These are phyloP conservation scores for Thraustochytrium sp. DNA, from an alignment of 352 stramenopile species.

Conservation along the genomic window DNA sequence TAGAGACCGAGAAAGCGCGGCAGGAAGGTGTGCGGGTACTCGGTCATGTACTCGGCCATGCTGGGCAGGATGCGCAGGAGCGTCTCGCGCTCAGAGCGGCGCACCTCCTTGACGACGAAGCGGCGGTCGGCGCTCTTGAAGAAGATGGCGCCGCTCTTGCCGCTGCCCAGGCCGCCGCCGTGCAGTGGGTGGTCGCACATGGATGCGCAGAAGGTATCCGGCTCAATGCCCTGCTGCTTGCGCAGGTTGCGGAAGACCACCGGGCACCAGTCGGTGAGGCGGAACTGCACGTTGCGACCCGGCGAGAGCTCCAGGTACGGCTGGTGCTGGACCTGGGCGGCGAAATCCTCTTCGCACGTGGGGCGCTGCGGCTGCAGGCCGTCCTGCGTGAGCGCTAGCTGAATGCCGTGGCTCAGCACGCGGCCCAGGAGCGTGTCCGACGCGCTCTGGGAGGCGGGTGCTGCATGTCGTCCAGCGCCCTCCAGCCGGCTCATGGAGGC, in stretches of 20 bases:
- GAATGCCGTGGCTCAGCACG: slow-evolving; percentile 23
- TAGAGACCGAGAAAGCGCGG: slow-evolving; percentile 43
- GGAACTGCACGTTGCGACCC: not conserved
- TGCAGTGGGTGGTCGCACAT: not conserved
- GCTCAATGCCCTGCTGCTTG: not conserved
- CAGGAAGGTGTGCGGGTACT: not conserved
- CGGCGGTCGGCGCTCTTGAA: slow-evolving; percentile 4
- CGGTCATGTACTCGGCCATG: not conserved
- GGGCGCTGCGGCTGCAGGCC: not conserved
- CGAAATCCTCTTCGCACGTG: not conserved
- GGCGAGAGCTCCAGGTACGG: slow-evolving; percentile 7
- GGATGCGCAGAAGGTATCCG: not conserved
- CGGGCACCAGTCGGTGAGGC: slow-evolving; percentile 26
- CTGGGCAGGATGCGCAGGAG: slow-evolving; percentile 10
- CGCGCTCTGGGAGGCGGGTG: not conserved
- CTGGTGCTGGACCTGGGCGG: not conserved
- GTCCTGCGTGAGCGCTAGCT: slow-evolving; percentile 18
- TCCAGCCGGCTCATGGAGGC: no score
- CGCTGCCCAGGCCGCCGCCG: slow-evolving; percentile 2
- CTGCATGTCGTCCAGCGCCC: no score
- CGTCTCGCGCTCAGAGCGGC: not conserved
- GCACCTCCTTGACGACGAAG: slow-evolving; percentile 44
- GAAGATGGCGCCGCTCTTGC: slow-evolving; percentile 36
- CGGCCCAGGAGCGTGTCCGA: not conserved
- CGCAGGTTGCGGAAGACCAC: slow-evolving; percentile 39